Conservation (phyloP, 495 filamentous ascomycete genomes). For the Podospora pseudocomata region DNA sequence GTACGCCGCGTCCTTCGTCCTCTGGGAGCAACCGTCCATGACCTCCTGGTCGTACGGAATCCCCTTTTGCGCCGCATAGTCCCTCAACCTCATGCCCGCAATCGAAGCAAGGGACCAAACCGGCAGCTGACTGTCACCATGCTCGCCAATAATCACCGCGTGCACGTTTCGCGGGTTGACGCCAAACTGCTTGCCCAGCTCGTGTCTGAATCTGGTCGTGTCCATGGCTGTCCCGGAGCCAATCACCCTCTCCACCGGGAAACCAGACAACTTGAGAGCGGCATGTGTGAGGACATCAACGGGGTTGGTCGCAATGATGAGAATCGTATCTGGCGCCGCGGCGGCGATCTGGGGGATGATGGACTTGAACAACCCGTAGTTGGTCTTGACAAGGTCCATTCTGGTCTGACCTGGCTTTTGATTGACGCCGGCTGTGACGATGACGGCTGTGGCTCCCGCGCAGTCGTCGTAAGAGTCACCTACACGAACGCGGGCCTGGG, state of each 20-base stretch:
- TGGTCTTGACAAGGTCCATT: conserved; percentile 32
- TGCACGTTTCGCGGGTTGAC: conserved; percentile 35
- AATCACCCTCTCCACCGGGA: conserved; percentile 31
- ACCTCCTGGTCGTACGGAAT: conserved; percentile 21
- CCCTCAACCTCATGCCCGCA: conserved; percentile 29
- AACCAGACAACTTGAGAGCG: conserved; percentile 26
- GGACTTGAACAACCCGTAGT: conserved; percentile 26
- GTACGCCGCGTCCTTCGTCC: conserved; percentile 44
- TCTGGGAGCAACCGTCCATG: conserved; percentile 23
- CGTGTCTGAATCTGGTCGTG: conserved; percentile 33
- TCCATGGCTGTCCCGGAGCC: conserved; percentile 36
- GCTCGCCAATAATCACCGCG: conserved; percentile 34
- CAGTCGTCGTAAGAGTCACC: conserved; percentile 34
- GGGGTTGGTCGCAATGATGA: conserved; percentile 34
- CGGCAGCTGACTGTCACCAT: conserved; percentile 32
- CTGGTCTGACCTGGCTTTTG: conserved; percentile 35
- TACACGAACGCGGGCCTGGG: conserved; percentile 34
- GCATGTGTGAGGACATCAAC: conserved; percentile 35
- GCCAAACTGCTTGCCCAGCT: conserved; percentile 28
- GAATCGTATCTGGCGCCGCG: conserved; percentile 31
- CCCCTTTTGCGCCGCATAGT: conserved; percentile 28
- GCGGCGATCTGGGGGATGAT: conserved; percentile 28
- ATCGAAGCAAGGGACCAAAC: conserved; percentile 35
- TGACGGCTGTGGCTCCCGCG: conserved; percentile 52
- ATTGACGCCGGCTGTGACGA: conserved; percentile 43